Evolutionary conservation across 805 yeast genomes (phyloP).

Genomic region (Candida piceae): DNA sequence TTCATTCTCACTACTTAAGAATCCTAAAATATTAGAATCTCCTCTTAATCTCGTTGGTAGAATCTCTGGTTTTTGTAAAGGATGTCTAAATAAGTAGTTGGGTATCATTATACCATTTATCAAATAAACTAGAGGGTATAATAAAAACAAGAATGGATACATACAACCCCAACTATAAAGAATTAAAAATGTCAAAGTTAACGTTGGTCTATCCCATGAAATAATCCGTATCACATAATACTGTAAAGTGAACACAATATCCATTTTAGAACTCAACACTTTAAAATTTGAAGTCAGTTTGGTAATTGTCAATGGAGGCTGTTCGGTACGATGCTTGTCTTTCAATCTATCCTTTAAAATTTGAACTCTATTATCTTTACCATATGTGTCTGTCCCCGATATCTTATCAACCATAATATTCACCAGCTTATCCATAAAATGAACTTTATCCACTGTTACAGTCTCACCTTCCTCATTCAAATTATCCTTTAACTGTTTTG

Average conservation of each 20-base stretch:
- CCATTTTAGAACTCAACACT: slow-evolving; percentile 49
- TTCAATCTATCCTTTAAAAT: slow-evolving; percentile 5
- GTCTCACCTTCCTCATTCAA: slow-evolving; percentile 15
- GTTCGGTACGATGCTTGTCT: slow-evolving; percentile 34
- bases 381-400: slow-evolving; percentile 38
- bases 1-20: slow-evolving; percentile 16
- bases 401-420: slow-evolving; percentile 47
- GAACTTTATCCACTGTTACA: slow-evolving; percentile 31
- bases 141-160: slow-evolving; percentile 63
- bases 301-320: slow-evolving; percentile 54
- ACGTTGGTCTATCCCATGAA: slow-evolving; percentile 72
- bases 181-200: slow-evolving; percentile 56
- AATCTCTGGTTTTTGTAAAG: slow-evolving; percentile 42
- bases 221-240: slow-evolving; percentile 54
- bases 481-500: neutral
- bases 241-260: slow-evolving; percentile 53
- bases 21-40: slow-evolving; percentile 42
- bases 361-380: slow-evolving; percentile 23
- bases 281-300: slow-evolving; percentile 54
- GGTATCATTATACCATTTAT: slow-evolving; percentile 61
- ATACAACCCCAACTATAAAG: slow-evolving; percentile 62
- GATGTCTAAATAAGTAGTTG: slow-evolving; percentile 65
- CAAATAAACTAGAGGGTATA: slow-evolving; percentile 56
- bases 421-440: slow-evolving; percentile 54
- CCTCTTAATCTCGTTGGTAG: slow-evolving; percentile 46